Evolutionary conservation across 768 basidiomycete species (phyloP), one percentile per base, ranked within the genome.

Genomic region (Symmetrospora coprosmae): DNA sequence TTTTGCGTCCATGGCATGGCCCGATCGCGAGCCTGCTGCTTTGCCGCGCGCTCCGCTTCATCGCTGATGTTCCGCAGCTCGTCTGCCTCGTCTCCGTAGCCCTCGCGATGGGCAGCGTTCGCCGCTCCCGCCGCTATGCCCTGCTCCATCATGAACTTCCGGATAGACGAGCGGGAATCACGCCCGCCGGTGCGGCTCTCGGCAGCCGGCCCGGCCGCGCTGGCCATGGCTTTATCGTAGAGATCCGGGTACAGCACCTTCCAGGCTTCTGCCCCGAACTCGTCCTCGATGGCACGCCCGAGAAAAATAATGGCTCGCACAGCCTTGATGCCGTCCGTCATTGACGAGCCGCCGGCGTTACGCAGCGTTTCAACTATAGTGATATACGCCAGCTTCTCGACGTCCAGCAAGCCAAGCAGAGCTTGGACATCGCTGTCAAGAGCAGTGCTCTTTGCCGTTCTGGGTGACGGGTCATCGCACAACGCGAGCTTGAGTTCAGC

Each of bases 301-400:
- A 96, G 79, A 0, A 78, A 72, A 21, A 94, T 74, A 61, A 94
- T 76, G 0, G 86, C 87, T 0, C 87, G 78, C 0, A 89, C 79
- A 0, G 87, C 84, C 73, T 94, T 92, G 83, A 92, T 87, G 3
- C 90, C 91, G 38, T 83, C 80, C 25, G 43, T 40, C 4, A 30
- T 35, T 8, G 47, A 33, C n/a, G 89, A 77, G 13, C 86, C 86
- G 5, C 86, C 85, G 0, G 79, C 76, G 5, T 85, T 83, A 19
- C 66, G 63, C 83, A 96, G 85, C 39, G 88, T 71, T 71, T 94
- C 90, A 35, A 90, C 77, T 66, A 96, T 88, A 9, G 86, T 85
- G 67, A 97, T 81, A 17, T 92, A 75, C 0, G 88, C 89, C 6
- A 96, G 78, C 63, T 82, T 85, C 51, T 86, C 81, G 0, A 85